A percentile compares a stretch with the other conserved stretches of the same genome.
Evolutionary conservation across 139 green algal species (phyloP).

Genomic region (Chlamydomonas schloesseri): DNA sequence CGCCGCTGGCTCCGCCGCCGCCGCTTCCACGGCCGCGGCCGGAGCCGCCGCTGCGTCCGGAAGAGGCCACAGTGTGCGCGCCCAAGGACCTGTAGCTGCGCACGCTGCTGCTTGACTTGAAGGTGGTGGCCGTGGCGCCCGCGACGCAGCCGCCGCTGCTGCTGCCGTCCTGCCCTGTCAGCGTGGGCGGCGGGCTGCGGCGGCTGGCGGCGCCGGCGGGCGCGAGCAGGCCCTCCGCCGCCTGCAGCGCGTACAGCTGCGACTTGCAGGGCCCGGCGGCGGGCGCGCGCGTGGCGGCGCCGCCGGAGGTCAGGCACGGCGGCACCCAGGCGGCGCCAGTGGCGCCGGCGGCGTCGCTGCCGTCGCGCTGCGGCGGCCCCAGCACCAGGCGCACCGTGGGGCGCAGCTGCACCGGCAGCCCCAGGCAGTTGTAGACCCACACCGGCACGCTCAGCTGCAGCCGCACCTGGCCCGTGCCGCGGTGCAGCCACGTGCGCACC

Average conservation of each 20-base stretch:
- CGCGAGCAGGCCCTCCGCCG: neutral
- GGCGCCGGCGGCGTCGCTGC: neutral
- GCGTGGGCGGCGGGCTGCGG: neutral
- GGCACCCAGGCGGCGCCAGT: neutral
- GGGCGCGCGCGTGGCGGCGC: neutral
- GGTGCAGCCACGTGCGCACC: slow-evolving; percentile 37
- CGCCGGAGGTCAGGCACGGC: neutral
- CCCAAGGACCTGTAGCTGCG: neutral
- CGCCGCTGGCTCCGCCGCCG: neutral
- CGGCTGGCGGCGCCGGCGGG: slow-evolving; percentile 1
- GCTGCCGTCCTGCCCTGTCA: neutral
- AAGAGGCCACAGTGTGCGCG: neutral
- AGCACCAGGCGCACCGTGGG: neutral
- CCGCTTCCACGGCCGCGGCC: neutral
- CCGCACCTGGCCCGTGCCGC: slow-evolving; percentile 20
- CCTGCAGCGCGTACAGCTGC: slow-evolving; percentile 27
- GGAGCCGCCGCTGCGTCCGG: neutral
- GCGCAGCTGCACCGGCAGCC: slow-evolving; percentile 69
- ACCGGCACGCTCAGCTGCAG: slow-evolving; percentile 54
- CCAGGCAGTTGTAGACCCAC: slow-evolving; percentile 87
- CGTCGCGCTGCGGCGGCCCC: too few species aligned
- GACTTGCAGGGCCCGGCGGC: slow-evolving; percentile 14
- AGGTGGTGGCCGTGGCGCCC: neutral
- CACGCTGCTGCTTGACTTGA: slow-evolving; percentile 21
- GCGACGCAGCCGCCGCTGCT: slow-evolving; percentile 25